phyloP scores from a whole-genome alignment of 192 early-diverging fungal genomes.

The Coemansia sp. region DNA sequence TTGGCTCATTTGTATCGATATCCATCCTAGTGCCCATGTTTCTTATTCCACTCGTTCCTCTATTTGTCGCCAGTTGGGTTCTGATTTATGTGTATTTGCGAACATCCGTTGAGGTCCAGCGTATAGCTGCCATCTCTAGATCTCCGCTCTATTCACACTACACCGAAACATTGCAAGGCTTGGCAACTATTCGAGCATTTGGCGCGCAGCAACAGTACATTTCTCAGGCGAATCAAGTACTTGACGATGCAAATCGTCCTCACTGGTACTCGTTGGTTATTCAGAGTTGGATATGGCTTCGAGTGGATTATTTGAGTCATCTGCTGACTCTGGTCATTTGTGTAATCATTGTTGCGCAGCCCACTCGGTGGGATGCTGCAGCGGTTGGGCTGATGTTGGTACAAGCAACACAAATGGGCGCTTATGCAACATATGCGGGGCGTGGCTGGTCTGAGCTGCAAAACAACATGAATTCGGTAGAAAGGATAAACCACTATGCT shows the following conservation, averaged over 20 bases:
- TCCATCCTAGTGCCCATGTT: slow-evolving; percentile 65
- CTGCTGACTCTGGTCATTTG: slow-evolving; percentile 30
- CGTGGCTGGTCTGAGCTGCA: slow-evolving; percentile 52
- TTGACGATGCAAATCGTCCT: slow-evolving; percentile 42
- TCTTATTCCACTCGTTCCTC: slow-evolving; percentile 65
- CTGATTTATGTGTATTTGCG: slow-evolving; percentile 73
- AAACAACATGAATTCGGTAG: slow-evolving; percentile 53
- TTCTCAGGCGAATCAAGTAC: slow-evolving; percentile 7
- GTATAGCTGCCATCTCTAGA: slow-evolving; percentile 80
- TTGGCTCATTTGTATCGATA: slow-evolving; percentile 45
- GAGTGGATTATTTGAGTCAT: slow-evolving; percentile 34
- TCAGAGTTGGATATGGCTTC: slow-evolving; percentile 48
- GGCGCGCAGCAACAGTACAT: slow-evolving; percentile 29
- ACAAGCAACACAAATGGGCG: slow-evolving; percentile 46
- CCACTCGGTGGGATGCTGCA: slow-evolving; percentile 38
- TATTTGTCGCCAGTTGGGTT: slow-evolving; percentile 72
- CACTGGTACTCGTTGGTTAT: slow-evolving; percentile 39
- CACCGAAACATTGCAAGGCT: slow-evolving; percentile 72
- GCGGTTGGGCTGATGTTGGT: slow-evolving; percentile 44
- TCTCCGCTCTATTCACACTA: slow-evolving; percentile 84
- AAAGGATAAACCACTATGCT: slow-evolving; percentile 43
- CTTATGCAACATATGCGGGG: slow-evolving; percentile 40
- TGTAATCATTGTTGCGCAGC: slow-evolving; percentile 34
- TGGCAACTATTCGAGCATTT: slow-evolving; percentile 88
- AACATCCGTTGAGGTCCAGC: slow-evolving; percentile 83